These are phyloP conservation scores for Sequoia sempervirens DNA, from an alignment of 75 land plant species.

Conservation along the genomic window DNA sequence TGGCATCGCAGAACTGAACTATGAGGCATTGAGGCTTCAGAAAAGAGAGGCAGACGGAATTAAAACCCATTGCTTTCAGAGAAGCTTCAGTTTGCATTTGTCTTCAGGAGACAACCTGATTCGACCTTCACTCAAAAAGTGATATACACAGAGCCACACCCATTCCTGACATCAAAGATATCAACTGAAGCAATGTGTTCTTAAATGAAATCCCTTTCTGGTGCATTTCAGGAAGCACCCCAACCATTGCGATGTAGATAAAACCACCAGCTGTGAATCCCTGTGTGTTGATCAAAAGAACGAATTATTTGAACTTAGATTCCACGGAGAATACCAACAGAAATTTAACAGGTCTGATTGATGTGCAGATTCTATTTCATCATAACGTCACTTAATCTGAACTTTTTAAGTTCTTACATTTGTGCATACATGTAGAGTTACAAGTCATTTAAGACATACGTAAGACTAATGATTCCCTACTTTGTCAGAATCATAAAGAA, in stretches of 20 bases:
- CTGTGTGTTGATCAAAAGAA: conserved; percentile 31
- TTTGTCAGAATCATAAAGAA: neutral
- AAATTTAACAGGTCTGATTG: neutral
- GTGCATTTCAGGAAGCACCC: conserved; percentile 97
- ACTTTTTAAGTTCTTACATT: neutral
- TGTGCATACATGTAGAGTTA: neutral
- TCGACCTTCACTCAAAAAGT: conserved; percentile 54
- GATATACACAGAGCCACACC: conserved; percentile 86
- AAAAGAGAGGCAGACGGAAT: neutral
- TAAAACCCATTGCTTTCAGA: neutral
- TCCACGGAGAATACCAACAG: neutral
- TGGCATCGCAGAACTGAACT: neutral
- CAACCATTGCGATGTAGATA: conserved; percentile 92
- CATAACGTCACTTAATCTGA: neutral
- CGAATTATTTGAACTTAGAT: neutral
- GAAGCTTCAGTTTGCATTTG: neutral
- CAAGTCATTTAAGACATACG: neutral
- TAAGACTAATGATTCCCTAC: neutral
- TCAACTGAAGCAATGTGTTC: conserved; percentile 55
- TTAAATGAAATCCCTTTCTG: conserved; percentile 46
- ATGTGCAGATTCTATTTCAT: neutral
- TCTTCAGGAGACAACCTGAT: neutral
- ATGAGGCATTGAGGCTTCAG: neutral
- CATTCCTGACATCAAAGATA: conserved; percentile 69
- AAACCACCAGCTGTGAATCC: conserved; percentile 99